Evolutionary conservation across 345 rosid species (phyloP), one percentile per base, ranked within the genome.

Genomic region (Theobroma cacao): DNA sequence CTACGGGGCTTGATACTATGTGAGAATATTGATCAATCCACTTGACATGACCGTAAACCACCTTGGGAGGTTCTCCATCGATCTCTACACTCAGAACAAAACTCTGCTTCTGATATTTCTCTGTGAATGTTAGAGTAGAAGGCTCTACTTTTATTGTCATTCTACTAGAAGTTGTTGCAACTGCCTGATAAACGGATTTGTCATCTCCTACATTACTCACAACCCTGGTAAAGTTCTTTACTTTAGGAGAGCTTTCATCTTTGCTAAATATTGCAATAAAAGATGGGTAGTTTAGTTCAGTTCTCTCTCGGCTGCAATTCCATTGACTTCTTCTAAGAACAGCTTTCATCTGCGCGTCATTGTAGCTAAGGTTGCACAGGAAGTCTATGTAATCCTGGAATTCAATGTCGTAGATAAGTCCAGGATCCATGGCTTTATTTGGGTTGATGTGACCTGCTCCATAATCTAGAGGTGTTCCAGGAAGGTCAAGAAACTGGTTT

Each of bases 391-490:
- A 89, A 50, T 86, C 90, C 64, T 83, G 85, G 5, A 79, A 48
- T n/a, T 13, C 41, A 61, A 85, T 38, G 58, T 88, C 90, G 38
- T 90, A 87, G 30, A 88, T 82, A 40, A 89, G 87, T 50, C 90
- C 88, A 3, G 86, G 91, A 70, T 87, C 83, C 82, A 82, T 75
- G 72, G 88, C 87, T 53, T 75, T 85, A 63, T 81, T 80, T 0
- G 85, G 90, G 74, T 86, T 75, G 12, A 84, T 36, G 40, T 85
- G 90, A 11, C 91, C 91, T 18, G 90, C 82, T 13, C 90, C 86
- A 6, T 80, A 88, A 60, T 86, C 88, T 17, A 85, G 55, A 64
- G 92, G 92, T 5, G 89, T 89, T 43, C 85, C 85, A 1, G 80
- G 64, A 38, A 9, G 30, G 3, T 6, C 78, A 9, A 31, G 43